Conservation (phyloP, 2,329 filamentous ascomycete genomes). For the Tolypocladium cylindrosporum region DNA sequence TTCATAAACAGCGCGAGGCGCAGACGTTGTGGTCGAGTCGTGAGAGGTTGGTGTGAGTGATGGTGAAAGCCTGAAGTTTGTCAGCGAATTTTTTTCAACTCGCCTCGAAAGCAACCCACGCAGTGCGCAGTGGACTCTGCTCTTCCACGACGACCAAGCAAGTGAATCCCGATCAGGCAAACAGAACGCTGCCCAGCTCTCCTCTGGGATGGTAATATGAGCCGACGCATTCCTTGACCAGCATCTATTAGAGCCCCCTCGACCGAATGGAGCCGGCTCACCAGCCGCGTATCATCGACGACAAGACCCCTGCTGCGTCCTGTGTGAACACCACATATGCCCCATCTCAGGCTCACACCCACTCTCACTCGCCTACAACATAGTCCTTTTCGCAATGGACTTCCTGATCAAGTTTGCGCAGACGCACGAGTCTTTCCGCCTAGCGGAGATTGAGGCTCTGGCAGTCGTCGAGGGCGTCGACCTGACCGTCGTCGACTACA, state of each 20-base stretch:
- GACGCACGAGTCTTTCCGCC: constrained; percentile 80
- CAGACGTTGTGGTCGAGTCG: not conserved
- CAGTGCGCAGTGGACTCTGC: not conserved
- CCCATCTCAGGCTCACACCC: not conserved
- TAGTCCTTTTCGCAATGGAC: constrained; percentile 38
- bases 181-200: not conserved
- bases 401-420: constrained; percentile 88
- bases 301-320: not conserved
- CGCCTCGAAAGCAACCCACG: not conserved
- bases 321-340: not conserved
- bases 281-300: not conserved
- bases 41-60: not conserved
- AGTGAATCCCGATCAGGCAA: not conserved
- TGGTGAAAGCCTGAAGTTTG: not conserved
- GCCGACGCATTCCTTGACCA: not conserved
- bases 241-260: not conserved
- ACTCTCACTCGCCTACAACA: not conserved
- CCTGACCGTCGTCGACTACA: constrained; percentile 67
- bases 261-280: not conserved
- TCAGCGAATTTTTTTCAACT: not conserved
- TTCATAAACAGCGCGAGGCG: not conserved
- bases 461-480: constrained; percentile 58
- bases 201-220: not conserved
- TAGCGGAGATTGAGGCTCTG: constrained; percentile 73
- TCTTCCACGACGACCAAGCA: not conserved